Percentiles rank a stretch among this genome's conserved stretches.
Evolutionary conservation across 495 filamentous ascomycete species (phyloP).

Genomic region (Aspergillus sclerotioniger): DNA sequence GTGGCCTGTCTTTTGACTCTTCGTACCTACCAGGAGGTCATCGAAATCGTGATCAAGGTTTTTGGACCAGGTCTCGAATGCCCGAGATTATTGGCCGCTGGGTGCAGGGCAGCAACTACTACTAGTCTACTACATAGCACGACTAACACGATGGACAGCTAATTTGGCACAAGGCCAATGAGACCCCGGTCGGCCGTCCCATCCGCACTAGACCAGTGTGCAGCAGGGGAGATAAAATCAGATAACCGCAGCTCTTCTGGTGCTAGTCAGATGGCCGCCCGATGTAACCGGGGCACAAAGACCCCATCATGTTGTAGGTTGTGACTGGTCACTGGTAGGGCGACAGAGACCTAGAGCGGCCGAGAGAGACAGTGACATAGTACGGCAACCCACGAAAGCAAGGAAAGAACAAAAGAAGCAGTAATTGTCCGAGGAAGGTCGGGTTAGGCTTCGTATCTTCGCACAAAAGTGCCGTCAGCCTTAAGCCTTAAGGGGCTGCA

Average conservation of each 20-base stretch:
- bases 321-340: no score
- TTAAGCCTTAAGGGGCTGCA: conserved; percentile 45
- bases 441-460: conserved; percentile 13
- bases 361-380: not conserved
- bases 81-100: not conserved
- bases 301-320: not conserved
- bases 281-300: not conserved
- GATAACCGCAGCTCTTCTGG: not conserved
- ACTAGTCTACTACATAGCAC: no score
- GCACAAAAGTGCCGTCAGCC: conserved; percentile 27
- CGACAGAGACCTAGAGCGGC: not conserved
- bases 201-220: no score
- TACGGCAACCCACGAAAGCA: not conserved
- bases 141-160: not conserved
- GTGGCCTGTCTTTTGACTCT: conserved; percentile 5
- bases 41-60: not conserved
- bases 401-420: conserved; percentile 5
- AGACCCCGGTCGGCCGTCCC: not conserved
- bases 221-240: conserved; percentile 1
- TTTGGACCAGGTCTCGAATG: not conserved
- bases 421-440: conserved; percentile 15
- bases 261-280: not conserved
- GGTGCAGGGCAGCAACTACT: conserved; percentile 5
- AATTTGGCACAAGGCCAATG: not conserved
- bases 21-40: conserved; percentile 2